Percentiles rank a stretch among this genome's conserved stretches.
These are phyloP conservation scores for Cephaloascus albidus DNA, from an alignment of 805 yeast species.

Conservation along the genomic window DNA sequence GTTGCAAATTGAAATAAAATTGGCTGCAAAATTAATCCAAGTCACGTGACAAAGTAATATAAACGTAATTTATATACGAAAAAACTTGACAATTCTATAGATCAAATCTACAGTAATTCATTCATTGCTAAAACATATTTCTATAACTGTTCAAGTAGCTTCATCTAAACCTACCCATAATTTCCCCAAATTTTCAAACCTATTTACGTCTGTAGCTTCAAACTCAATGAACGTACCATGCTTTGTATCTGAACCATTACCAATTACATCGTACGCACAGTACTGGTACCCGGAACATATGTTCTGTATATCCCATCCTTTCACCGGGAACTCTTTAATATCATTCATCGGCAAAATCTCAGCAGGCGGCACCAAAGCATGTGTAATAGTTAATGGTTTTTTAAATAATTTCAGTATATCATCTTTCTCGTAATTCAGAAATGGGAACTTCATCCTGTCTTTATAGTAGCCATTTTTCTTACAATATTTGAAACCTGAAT, in stretches of 20 bases:
- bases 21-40: no score
- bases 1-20: no score
- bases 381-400: neutral
- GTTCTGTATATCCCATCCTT: neutral
- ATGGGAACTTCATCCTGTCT: neutral
- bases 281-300: neutral
- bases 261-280: neutral
- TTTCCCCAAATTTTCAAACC: neutral
- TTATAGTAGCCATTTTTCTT: conserved; percentile 19
- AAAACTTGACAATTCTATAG: no score
- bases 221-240: neutral
- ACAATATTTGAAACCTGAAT: conserved; percentile 32
- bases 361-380: neutral
- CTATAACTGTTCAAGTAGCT: no score
- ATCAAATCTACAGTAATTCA: no score
- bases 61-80: no score
- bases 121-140: no score
- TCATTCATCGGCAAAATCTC: neutral
- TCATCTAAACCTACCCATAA: neutral
- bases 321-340: neutral
- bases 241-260: neutral
- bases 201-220: neutral
- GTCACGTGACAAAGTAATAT: no score
- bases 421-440: neutral
- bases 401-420: neutral